Evolutionary conservation across 2,329 filamentous ascomycete genomes (phyloP), one percentile per base, ranked within the genome.

Genomic region (Penicillium vulpinum): DNA sequence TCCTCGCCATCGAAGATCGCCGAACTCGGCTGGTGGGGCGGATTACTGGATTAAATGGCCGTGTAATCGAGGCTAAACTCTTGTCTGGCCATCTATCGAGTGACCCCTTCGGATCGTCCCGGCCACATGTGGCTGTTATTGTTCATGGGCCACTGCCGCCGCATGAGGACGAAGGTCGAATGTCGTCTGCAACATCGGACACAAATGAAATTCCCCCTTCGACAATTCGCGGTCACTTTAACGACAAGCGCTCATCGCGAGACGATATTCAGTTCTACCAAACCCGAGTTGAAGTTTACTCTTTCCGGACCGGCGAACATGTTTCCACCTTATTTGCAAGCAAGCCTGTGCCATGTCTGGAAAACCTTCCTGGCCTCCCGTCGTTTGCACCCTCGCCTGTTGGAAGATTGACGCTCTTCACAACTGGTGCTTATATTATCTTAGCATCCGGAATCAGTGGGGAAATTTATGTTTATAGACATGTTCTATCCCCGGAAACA

Each of bases 281-380:
- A 73, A 97, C 92, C 0, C 88, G 88, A 0, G 91, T 96, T 6
- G 91, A 97, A 65, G 80, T 97, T 0, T 96, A 93, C 73, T 97
- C 92, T 1, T 78, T 97, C 58, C 86, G 84, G 64, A 90, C 87
- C n/a, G 87, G 87, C 65, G 82, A 84, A 59, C 84, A 85, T 54
- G 76, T 97, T 53, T 84, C 87, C 26, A 88, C 90, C 0, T 78
- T 97, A 9, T 87, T 95, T 58, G 84, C 87, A 65, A 86, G 88
- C 83, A 89, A 48, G 80, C 85, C 70, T 78, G 85, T 52, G 77
- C 85, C 45, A 74, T 90, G 66, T 80, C 82, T 67, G 77, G 83
- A 58, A 77, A 87, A 36, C 51, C 78, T 69, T 68, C 78, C 63
- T 85, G 88, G 75, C 81, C 85, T 73, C 6, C 76, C 87, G 22